Evolutionary conservation across 2,329 filamentous ascomycete species (phyloP).

Genomic region (Cladorrhinum sp.): DNA sequence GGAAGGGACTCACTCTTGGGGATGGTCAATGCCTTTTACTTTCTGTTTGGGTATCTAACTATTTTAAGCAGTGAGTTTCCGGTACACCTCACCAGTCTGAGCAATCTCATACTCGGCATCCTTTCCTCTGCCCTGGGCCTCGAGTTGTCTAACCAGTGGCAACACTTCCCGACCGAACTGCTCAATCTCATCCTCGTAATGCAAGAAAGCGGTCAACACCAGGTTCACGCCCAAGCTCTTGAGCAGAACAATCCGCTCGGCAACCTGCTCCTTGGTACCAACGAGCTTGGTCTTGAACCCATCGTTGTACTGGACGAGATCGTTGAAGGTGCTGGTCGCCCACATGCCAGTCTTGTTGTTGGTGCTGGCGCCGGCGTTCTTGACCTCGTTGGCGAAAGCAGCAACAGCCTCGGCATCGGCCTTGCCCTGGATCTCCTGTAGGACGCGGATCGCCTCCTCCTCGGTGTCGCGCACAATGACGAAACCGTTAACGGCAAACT

Average conservation of each 20-base stretch:
- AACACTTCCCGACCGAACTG: slow-evolving; percentile 46
- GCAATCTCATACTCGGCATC: slow-evolving; percentile 44
- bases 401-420: slow-evolving; percentile 49
- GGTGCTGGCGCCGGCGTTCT: slow-evolving; percentile 48
- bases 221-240: slow-evolving; percentile 45
- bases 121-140: slow-evolving; percentile 46
- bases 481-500: slow-evolving; percentile 50
- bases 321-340: slow-evolving; percentile 49
- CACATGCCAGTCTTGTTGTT: slow-evolving; percentile 50
- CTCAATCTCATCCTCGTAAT: slow-evolving; percentile 52
- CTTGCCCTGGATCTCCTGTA: slow-evolving; percentile 52
- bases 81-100: slow-evolving; percentile 47
- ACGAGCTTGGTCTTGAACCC: slow-evolving; percentile 55
- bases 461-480: slow-evolving; percentile 49
- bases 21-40: not conserved
- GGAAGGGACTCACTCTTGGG: too few species aligned
- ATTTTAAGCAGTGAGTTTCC: slow-evolving; percentile 11
- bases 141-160: slow-evolving; percentile 45
- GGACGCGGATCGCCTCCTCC: slow-evolving; percentile 46
- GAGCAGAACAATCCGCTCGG: slow-evolving; percentile 46
- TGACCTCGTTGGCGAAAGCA: slow-evolving; percentile 47
- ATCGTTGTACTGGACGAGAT: slow-evolving; percentile 54
- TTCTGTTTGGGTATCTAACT: not conserved
- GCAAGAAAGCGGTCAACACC: slow-evolving; percentile 46
- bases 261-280: slow-evolving; percentile 50